These are phyloP conservation scores for Amaranthus hypochondriacus DNA, from an alignment of 148 eudicot species.

Conservation along the genomic window DNA sequence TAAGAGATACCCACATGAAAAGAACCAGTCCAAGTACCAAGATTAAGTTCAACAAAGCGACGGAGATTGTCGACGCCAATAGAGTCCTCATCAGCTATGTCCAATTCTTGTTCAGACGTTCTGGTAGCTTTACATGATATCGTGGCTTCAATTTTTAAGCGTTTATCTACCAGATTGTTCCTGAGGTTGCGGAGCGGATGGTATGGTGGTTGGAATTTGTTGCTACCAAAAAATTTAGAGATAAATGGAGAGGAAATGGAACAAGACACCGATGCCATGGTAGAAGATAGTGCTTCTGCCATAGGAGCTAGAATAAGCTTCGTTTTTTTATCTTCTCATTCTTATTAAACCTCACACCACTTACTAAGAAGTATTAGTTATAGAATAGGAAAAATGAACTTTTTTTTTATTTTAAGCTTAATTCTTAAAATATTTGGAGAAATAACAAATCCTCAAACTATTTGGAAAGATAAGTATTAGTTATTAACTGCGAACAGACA, in stretches of 20 bases:
- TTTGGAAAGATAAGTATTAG: too few relatives aligned
- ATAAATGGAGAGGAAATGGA: constrained; percentile 26
- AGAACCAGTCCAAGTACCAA: constrained; percentile 76
- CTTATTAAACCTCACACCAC: neutral
- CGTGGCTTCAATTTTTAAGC: constrained; percentile 17
- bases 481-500: too few relatives aligned
- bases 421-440: too few relatives aligned
- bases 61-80: constrained; percentile 58
- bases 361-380: too few relatives aligned
- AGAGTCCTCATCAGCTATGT: constrained; percentile 28
- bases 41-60: constrained; percentile 60
- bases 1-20: constrained; percentile 46
- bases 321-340: neutral
- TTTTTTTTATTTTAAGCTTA: too few relatives aligned
- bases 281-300: neutral
- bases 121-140: constrained; percentile 19
- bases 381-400: too few relatives aligned
- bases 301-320: too few relatives aligned
- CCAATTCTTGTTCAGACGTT: constrained; percentile 13
- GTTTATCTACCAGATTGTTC: constrained; percentile 1
- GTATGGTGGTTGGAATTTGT: constrained; percentile 1
- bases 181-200: constrained; percentile 5
- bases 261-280: constrained; percentile 41
- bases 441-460: too few relatives aligned
- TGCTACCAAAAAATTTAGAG: constrained; percentile 16